Conservation (phyloP, 1,139 yeast species). For the Yamadazyma atmosphaerica region DNA sequence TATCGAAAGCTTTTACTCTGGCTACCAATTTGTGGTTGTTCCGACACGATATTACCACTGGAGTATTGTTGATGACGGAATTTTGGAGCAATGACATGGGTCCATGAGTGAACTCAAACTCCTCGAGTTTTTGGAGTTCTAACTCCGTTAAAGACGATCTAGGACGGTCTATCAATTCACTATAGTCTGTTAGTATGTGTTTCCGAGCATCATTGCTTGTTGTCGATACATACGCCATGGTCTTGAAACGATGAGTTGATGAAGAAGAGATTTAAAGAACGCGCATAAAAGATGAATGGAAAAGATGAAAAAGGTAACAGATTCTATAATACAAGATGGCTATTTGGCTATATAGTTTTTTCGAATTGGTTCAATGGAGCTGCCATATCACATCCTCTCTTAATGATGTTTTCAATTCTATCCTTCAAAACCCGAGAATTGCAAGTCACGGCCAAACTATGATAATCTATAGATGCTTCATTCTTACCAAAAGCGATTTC, state of each 20-base stretch:
- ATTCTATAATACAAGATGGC: no score
- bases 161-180: constrained; percentile 69
- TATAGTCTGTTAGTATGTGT: constrained; percentile 20
- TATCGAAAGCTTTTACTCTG: constrained; percentile 89
- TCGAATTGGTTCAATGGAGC: constrained; percentile 59
- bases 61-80: constrained; percentile 72
- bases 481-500: constrained; percentile 67
- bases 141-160: constrained; percentile 77
- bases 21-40: constrained; percentile 91
- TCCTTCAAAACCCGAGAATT: constrained; percentile 74
- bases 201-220: not conserved
- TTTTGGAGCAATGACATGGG: constrained; percentile 85
- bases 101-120: constrained; percentile 86
- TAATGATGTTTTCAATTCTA: constrained; percentile 78
- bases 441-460: constrained; percentile 70
- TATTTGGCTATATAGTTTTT: constrained; percentile 3
- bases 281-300: no score
- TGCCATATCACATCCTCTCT: constrained; percentile 74
- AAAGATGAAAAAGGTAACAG: not conserved
- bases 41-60: constrained; percentile 85
- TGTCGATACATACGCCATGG: constrained; percentile 14
- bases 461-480: constrained; percentile 68
- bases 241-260: no score
- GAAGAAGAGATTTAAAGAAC: no score
- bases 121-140: constrained; percentile 82